Base-by-base conservation (phyloP, 148 eudicot species). In the Tetragonia tetragonoides region DNA sequence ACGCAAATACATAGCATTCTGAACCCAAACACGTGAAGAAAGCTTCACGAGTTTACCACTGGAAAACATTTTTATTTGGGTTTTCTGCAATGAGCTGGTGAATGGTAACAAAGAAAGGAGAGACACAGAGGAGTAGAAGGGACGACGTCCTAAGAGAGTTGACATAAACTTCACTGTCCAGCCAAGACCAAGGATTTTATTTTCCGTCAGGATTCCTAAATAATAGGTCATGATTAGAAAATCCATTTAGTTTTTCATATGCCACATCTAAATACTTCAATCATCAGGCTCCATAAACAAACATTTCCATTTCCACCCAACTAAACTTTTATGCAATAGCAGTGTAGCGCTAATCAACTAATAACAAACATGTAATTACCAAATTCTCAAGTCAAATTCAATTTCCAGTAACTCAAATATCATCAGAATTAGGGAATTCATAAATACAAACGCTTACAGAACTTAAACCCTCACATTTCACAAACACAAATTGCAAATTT, bases 1-100 rank as follows among this genome's bases (percentile, higher is more conserved):
- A 59, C 41, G 38, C 62, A 74, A 41, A 28, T 18, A 62, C 21
- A 66, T 20, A 73, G 74, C 75, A 77, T 74, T 66, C 39, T 39
- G 81, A 60, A 63, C 75, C 78, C 81, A 68, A 49, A 68, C 34
- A 12, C 53, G 41, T 24, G 42, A 14, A 62, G 71, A 51, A 49
- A 38, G 38, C 75, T 63, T 70, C 75, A 74, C 49, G 74, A 82
- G 23, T 66, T 68, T 78, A 39, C 39, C 42, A 68, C 75, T 56
- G 2, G 37, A 70, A 20, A 74, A 66, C 84, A 82, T 82, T 23
- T 17, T 74, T 60, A 23, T 54, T 66, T 57, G 21, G 23, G 68
- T 66, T 28, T 28, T 28, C 34, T 28, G 34, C 34, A 41, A 28
- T 59, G 56, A 14, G 74, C 7, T 12, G 46, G 40, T 54, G 41